These are phyloP conservation scores for Lentinula edodes DNA, from an alignment of 768 basidiomycete species.

Conservation along the genomic window DNA sequence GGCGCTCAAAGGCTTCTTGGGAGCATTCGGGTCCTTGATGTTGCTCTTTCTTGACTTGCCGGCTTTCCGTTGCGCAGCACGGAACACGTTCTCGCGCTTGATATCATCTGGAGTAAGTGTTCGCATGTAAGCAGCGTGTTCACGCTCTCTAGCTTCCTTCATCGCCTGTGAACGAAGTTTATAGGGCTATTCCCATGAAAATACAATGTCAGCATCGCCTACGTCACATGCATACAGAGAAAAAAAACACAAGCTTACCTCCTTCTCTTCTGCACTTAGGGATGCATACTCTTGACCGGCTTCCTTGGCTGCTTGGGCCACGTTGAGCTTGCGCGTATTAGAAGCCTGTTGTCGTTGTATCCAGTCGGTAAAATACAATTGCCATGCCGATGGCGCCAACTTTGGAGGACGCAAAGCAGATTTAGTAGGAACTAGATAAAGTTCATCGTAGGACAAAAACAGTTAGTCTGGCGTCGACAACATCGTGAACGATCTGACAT, in stretches of 20 bases:
- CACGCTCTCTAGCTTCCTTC: conserved; percentile 82
- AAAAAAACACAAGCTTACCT: conserved; percentile 48
- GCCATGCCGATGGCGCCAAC: conserved; percentile 92
- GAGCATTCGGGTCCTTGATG: conserved; percentile 95
- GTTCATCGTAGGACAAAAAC: conserved; percentile 12
- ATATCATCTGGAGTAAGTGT: conserved; percentile 91
- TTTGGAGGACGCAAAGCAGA: conserved; percentile 84
- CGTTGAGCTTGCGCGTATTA: conserved; percentile 82
- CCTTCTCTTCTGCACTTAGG: conserved; percentile 75
- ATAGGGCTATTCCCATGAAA: conserved; percentile 57
- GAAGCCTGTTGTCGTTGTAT: conserved; percentile 81
- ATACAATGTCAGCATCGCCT: conserved; percentile 11
- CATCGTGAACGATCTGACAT: conserved; percentile 21
- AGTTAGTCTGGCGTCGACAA: conserved; percentile 8
- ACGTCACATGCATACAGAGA: conserved; percentile 10
- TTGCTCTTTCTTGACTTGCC: conserved; percentile 92
- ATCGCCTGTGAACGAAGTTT: conserved; percentile 77
- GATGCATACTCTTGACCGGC: conserved; percentile 87
- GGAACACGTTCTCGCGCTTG: conserved; percentile 87
- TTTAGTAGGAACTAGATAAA: conserved; percentile 55
- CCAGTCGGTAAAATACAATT: conserved; percentile 94
- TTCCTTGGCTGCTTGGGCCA: conserved; percentile 93
- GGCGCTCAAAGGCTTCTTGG: conserved; percentile 90
- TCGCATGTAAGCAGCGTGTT: conserved; percentile 79
- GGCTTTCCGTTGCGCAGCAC: conserved; percentile 87